Evolutionary conservation across 768 basidiomycete species (phyloP), one percentile per base, ranked within the genome.

Genomic region (Phanerodontia chrysosporium): DNA sequence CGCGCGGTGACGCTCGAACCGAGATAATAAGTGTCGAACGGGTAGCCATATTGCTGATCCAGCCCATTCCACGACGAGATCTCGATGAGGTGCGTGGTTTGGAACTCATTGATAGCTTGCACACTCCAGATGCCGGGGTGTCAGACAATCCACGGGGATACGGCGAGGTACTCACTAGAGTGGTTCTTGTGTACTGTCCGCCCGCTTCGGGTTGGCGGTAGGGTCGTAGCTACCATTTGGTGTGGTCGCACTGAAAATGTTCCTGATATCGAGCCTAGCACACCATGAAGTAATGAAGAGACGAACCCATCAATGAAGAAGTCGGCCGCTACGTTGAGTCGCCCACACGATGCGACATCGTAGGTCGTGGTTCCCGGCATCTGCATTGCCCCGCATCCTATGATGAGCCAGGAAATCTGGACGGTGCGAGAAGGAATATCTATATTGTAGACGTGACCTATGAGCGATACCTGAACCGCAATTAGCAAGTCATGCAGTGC

Each of bases 361-460:
- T 59, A 64, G 30, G 35, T 49, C 1, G 55, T 39, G 1, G 49
- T 39, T 5, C 35, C n/a, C 3, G 32, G 21, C 4, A 49, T n/a
- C 22, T 53, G 59, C 35, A 63, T 46, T 2, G 29, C 54, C n/a
- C 64, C 65, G 28, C 65, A 66, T 6, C 65, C 65, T 2, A 62
- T 46, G 2, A 66, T 51, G 18, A 66, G 58, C 65, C 62, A 66
- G 6, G 63, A 62, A 25, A 66, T 64, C 13, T 55, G 49, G 10
- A 64, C 59, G 14, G 51, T 51, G 12, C 61, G 62, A 13, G 60
- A 49, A 1, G 55, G 35, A 8, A 64, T 42, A 32, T 66, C 63
- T 16, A 66, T 51, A 45, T 64, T 51, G 58, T 61, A 66, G 10
- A 64, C 61, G 45, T 66, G 62, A 9, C 65, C 65, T 13, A 66